Evolutionary conservation across 2,329 filamentous ascomycete genomes (phyloP).

Genomic region (Aspergillaceae sp.): DNA sequence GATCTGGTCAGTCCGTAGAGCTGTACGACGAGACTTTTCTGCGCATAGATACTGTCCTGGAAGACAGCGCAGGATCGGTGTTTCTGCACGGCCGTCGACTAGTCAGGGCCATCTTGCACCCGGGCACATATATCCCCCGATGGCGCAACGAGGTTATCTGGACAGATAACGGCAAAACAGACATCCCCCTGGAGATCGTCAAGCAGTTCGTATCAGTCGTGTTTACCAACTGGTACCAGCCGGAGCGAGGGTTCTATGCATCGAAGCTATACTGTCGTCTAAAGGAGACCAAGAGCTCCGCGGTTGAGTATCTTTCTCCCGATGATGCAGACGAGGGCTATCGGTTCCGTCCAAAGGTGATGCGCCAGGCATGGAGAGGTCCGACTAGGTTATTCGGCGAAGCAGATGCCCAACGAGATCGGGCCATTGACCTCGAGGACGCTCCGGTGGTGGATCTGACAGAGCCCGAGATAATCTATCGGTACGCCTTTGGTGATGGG

Average conservation of each 20-base stretch:
- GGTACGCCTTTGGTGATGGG: conserved; percentile 61
- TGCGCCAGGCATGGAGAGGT: conserved; percentile 29
- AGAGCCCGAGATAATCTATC: conserved; percentile 12
- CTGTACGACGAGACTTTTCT: conserved; percentile 34
- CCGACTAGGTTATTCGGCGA: conserved; percentile 23
- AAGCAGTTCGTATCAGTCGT: conserved; percentile 37
- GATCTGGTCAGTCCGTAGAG: conserved; percentile 27
- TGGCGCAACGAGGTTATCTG: conserved; percentile 40
- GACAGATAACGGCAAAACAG: conserved; percentile 31
- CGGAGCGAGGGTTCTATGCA: conserved; percentile 15
- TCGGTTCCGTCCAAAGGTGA: conserved; percentile 2
- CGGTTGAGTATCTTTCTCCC: conserved; percentile 21
- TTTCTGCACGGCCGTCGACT: conserved; percentile 34
- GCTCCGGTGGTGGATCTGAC: conserved; percentile 15
- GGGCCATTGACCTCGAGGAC: conserved; percentile 1
- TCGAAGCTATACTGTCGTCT: conserved; percentile 25
- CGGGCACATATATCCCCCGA: conserved; percentile 25
- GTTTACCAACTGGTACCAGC: conserved; percentile 45
- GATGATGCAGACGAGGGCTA: conserved; percentile 22
- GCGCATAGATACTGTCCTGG: conserved; percentile 30
- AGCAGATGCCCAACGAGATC: background rate
- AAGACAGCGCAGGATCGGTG: conserved; percentile 14
- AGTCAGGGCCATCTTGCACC: conserved; percentile 22
- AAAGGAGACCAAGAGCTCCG: conserved; percentile 19
- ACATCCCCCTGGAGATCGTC: conserved; percentile 36